A percentile compares a stretch with the other conserved stretches of the same genome.
Conservation (phyloP, 2,329 filamentous ascomycete species). For the Aspergillus sp. region DNA sequence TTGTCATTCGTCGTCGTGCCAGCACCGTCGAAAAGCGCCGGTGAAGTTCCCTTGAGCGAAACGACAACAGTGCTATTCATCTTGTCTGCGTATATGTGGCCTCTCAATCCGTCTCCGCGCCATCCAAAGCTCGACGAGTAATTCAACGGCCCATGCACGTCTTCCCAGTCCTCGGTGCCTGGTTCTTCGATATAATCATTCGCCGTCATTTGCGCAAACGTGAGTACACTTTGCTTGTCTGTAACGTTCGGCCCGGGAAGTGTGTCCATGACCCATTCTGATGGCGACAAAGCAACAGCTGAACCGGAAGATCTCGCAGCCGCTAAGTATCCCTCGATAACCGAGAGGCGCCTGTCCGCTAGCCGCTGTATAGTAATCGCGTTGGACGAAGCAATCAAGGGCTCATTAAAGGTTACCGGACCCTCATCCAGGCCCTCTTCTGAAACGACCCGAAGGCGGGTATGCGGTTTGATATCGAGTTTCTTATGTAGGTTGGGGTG, state of each 20-base stretch:
- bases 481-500: conserved; percentile 69
- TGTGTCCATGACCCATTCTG: conserved; percentile 75
- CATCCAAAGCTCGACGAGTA: conserved; percentile 85
- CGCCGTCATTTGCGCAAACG: conserved; percentile 76
- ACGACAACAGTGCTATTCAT: conserved; percentile 81
- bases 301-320: conserved; percentile 60
- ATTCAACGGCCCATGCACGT: conserved; percentile 71
- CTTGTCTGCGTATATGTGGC: conserved; percentile 85
- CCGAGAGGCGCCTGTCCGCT: conserved; percentile 63
- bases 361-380: conserved; percentile 68
- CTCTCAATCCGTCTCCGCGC: conserved; percentile 78
- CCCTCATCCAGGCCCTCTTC: conserved; percentile 31
- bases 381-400: conserved; percentile 54
- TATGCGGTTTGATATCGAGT: conserved; percentile 58
- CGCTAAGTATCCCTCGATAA: conserved; percentile 69
- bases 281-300: conserved; percentile 57
- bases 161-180: conserved; percentile 68
- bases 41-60: conserved; percentile 81
- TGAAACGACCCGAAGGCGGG: conserved; percentile 40
- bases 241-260: conserved; percentile 71
- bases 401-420: conserved; percentile 40
- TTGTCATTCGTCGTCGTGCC: conserved; percentile 97
- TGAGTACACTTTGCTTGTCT: conserved; percentile 75
- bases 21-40: conserved; percentile 90
- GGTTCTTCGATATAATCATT: conserved; percentile 77